Evolutionary conservation across 1,139 yeast genomes (phyloP), one percentile per base, ranked within the genome.

Genomic region (Hyphopichia pseudoburtonii): DNA sequence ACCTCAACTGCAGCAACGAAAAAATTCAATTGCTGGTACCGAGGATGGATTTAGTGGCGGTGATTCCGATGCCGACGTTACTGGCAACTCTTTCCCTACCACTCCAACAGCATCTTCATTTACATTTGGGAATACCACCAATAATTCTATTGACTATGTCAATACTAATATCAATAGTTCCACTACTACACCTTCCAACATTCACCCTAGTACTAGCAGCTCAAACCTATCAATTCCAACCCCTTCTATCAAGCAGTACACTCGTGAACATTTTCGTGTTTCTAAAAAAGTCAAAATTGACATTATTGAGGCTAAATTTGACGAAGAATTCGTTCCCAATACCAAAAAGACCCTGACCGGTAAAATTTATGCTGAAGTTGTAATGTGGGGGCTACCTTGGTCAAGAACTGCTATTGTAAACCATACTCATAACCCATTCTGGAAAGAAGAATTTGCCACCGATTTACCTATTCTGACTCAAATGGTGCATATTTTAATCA

Each of bases 311-410:
- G 89, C 88, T 7, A 78, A 76, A 43, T 70, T 81, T 42, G 75
- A 70, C 35, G 45, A 51, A 17, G 45, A 51, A 17, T 33, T 33
- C 4, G 23, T 44, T 8, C 36, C 45, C 16, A 14, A 30, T 15
- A 15, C 34, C 24, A 22, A 22, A 39, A 15, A 36, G 33, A 26
- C 7, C 15, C 10, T 16, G 1, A 30, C 41, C 4, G 60, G 68
- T 2, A 67, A 72, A 44, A 52, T 82, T 14, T 84, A 82, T 50
- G 76, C 82, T 2, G 89, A 83, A 50, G 66, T 84, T 3, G 60
- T 72, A 10, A 67, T 82, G 61, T 83, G 89, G 88, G 80, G 77
- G 5, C 65, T 73, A 18, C 78, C 83, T 0, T 82, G 87, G 86
- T 81, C 82, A 30, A 66, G 83, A 48, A 82, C 90, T 0, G 81